Evolutionary conservation across 371 early-diverging fungal species (phyloP), one percentile per base, ranked within the genome.

Genomic region (Chytridium lagenaria): DNA sequence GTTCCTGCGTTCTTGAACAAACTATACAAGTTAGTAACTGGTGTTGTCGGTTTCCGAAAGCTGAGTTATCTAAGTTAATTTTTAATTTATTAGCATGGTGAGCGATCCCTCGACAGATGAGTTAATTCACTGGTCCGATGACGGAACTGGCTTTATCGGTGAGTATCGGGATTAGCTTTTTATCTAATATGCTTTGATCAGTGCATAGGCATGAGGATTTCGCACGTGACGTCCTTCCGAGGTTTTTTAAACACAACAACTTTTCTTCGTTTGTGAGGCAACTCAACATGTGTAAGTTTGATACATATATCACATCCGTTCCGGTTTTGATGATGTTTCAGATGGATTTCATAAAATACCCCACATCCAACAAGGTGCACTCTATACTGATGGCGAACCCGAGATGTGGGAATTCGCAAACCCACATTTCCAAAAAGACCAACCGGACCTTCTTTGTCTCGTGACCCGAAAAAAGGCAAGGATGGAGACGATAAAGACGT

Each of bases 351-450:
- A 93, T 84, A 95, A 95, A 88, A 93, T 66, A 71, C 94, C 91
- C 87, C 87, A 93, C 80, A 87, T 92, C 57, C 93, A 93, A 15
- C 86, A 94, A 64, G 95, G 95, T 0, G 90, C 91, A 74, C 90
- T 34, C 77, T 86, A 93, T 34, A 92, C 90, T 26, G 75, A 88
- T 64, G 90, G 90, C 7, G 94, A 93, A 75, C 92, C 92, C 79
- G 93, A 94, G 79, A 89, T 93, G 74, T 95, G 96, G 96, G 95
- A 94, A 81, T 95, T 95, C 79, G 92, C 92, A 57, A 94, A 95
- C 74, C 86, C 91, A n/a, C 91, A 92, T 71, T 95, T 95, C 73
- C 67, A 91, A 39, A 88, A 92, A 61, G 92, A 89, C 65, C 88
- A 90, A 12, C 90, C 91, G 23, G 94, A 94, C 72, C 82, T 93